A percentile compares a stretch with the other conserved stretches of the same genome.
These are phyloP conservation scores for Wickerhamiella dianesei DNA, from an alignment of 805 yeast genomes.

Conservation along the genomic window DNA sequence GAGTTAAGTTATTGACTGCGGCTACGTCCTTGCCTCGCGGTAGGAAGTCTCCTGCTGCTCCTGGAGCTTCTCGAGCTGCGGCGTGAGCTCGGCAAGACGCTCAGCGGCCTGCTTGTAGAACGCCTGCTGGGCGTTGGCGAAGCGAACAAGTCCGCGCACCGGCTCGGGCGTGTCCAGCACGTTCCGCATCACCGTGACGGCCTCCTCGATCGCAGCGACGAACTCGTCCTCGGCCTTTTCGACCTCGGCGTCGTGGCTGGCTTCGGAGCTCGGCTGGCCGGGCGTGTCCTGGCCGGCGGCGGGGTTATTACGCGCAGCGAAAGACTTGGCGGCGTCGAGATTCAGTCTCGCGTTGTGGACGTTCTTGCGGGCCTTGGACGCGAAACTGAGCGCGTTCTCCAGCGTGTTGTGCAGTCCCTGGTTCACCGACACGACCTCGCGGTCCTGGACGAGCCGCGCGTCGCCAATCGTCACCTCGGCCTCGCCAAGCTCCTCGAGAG, in stretches of 20 bases:
- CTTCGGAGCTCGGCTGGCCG: slow-evolving; percentile 18
- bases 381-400: slow-evolving; percentile 45
- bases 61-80: slow-evolving; percentile 47
- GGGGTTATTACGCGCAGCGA: slow-evolving; percentile 29
- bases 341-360: slow-evolving; percentile 68
- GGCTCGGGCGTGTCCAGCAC: slow-evolving; percentile 61
- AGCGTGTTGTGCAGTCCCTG: slow-evolving; percentile 49
- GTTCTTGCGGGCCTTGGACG: slow-evolving; percentile 52
- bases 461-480: slow-evolving; percentile 66
- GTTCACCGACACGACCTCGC: slow-evolving; percentile 57
- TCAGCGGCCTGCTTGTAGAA: slow-evolving; percentile 66
- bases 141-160: slow-evolving; percentile 49
- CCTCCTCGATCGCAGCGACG: slow-evolving; percentile 80
- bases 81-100: slow-evolving; percentile 48
- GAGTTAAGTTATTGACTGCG: slow-evolving; percentile 4
- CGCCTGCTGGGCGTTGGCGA: slow-evolving; percentile 66
- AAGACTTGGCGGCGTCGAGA: slow-evolving; percentile 63
- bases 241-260: slow-evolving; percentile 59
- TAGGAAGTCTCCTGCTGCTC: slow-evolving; percentile 35
- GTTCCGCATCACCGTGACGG: slow-evolving; percentile 68
- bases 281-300: slow-evolving; percentile 47
- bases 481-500: slow-evolving; percentile 51
- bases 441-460: slow-evolving; percentile 72
- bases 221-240: slow-evolving; percentile 78
- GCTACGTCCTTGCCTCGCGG: slow-evolving; percentile 17